Evolutionary conservation across 345 rosid species (phyloP), one percentile per base, ranked within the genome.

Genomic region (Murraya koenigii): DNA sequence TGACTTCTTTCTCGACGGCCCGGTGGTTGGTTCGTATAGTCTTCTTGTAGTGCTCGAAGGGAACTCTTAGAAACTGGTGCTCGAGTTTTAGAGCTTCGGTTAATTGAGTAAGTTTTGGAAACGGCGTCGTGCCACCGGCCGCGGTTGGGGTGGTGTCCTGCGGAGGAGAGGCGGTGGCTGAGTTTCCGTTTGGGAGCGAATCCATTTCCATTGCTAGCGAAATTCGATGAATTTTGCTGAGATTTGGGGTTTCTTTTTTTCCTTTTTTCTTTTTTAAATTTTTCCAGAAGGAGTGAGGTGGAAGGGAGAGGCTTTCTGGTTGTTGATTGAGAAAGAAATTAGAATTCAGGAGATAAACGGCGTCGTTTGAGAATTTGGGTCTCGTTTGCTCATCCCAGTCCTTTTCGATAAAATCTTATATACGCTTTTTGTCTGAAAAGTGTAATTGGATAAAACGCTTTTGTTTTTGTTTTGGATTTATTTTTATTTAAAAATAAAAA

Each of bases 1-100:
- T 78, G 13, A 96, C 86, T 69, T 96, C 99, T 77, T 96, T 96
- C 90, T 94, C 98, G 39, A 88, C 80, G 60, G 75, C 75, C 5
- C 99, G 92, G 80, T 94, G 94, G 86, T 94, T 92, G 44, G 92
- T 74, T 67, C 99, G 95, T 85, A 91, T 94, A 87, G 93, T 88
- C 82, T 94, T 96, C 89, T 91, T 94, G 90, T 89, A 94, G 85
- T 92, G 92, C 87, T 96, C 99, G 86, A 94, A 96, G 7, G 99
- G 99, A 23, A 94, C 98, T 25, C 98, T 88, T 78, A 92, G 87
- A 79, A 94, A 87, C 79, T 96, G 98, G 87, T 96, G 97, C 85
- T 94, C 99, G 36, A 94, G 86, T 74, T 93, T 94, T 69, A 92
- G 79, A 8, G 99, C 92, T 80, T 96, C 98, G 69, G 95, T 82